Evolutionary conservation across 2,329 filamentous ascomycete genomes (phyloP).

Genomic region (Colletotrichum falcatum): DNA sequence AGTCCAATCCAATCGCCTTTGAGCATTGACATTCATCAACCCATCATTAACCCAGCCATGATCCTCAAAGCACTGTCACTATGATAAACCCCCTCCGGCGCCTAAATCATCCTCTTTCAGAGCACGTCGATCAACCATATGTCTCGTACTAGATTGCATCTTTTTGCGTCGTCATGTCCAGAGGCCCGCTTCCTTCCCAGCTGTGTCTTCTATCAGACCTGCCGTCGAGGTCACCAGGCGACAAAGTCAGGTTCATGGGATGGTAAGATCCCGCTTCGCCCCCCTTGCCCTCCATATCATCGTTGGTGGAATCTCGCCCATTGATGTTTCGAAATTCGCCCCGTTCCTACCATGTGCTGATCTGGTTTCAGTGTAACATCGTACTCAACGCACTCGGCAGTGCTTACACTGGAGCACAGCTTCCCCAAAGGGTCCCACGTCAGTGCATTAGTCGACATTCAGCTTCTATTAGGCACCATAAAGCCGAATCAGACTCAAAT

Average conservation of each 20-base stretch:
- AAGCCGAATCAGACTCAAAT: slow-evolving; percentile 72
- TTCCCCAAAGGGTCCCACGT: slow-evolving; percentile 63
- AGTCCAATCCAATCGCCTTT: not conserved
- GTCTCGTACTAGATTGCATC: not conserved
- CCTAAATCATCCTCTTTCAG: not conserved
- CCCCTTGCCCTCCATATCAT: slow-evolving; percentile 12
- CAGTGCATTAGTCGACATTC: slow-evolving; percentile 75
- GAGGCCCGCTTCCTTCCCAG: slow-evolving; percentile 72
- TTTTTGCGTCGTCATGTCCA: slow-evolving; percentile 57
- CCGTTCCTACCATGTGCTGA: slow-evolving; percentile 42
- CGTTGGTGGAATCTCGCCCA: not conserved
- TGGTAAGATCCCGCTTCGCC: slow-evolving; percentile 69
- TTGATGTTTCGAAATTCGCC: not conserved
- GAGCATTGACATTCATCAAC: not conserved
- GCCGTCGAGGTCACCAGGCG: slow-evolving; percentile 61
- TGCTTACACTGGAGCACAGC: slow-evolving; percentile 76
- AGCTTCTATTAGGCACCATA: slow-evolving; percentile 75
- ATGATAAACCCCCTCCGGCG: not conserved
- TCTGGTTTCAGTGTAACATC: slow-evolving; percentile 58
- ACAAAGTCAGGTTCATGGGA: slow-evolving; percentile 93
- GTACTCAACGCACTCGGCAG: slow-evolving; percentile 67
- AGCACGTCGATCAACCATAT: not conserved
- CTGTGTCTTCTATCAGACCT: slow-evolving; percentile 75
- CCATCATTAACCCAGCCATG: not conserved
- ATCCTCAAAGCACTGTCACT: not conserved